A percentile compares a stretch with the other conserved stretches of the same genome.
Evolutionary conservation across 495 filamentous ascomycete genomes (phyloP).

Genomic region (Neurospora intermedia): DNA sequence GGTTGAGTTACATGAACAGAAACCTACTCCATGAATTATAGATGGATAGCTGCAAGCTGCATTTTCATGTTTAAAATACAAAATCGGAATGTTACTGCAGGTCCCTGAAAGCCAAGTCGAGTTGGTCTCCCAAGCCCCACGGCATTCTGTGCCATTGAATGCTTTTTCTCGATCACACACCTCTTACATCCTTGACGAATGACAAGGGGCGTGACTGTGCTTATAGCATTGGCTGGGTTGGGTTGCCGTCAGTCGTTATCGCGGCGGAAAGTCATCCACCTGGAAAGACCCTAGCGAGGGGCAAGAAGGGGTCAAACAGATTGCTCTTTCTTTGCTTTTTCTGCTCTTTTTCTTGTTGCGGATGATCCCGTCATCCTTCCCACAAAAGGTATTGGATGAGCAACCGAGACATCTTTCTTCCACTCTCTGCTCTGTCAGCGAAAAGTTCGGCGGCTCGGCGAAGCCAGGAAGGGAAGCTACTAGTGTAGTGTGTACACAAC

Average conservation of each 20-base stretch:
- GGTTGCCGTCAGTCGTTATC: background rate
- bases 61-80: background rate
- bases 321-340: background rate
- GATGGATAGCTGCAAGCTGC: background rate
- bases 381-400: background rate
- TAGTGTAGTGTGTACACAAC: no score
- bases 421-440: background rate
- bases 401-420: background rate
- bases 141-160: background rate
- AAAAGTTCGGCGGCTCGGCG: background rate
- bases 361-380: background rate
- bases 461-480: background rate
- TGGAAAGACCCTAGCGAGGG: background rate
- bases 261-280: background rate
- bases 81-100: background rate
- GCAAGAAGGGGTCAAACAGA: background rate
- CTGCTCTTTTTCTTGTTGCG: background rate
- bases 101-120: background rate
- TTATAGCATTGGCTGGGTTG: background rate
- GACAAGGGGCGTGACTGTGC: background rate
- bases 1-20: background rate
- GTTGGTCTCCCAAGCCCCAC: background rate
- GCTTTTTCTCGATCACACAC: background rate
- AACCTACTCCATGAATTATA: background rate
- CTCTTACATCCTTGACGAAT: background rate